phyloP scores from a whole-genome alignment of 495 filamentous ascomycete genomes.

The Cenococcum geophilum region DNA sequence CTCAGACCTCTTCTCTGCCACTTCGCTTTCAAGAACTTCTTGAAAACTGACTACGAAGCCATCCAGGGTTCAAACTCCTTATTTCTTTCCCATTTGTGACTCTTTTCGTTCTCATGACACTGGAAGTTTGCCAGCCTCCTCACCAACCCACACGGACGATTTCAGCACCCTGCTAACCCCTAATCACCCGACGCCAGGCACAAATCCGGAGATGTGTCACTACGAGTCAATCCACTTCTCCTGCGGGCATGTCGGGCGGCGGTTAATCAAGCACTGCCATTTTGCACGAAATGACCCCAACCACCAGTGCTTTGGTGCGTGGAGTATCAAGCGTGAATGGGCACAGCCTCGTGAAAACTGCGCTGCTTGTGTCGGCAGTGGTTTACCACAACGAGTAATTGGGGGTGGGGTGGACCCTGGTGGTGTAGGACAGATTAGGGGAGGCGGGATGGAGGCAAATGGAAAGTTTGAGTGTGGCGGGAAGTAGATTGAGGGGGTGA shows the following conservation, averaged over 20 bases:
- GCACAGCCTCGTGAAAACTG: slow-evolving; percentile 44
- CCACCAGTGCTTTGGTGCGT: slow-evolving; percentile 54
- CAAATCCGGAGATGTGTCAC: slow-evolving; percentile 50
- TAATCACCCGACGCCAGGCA: background rate
- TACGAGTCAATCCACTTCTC: slow-evolving; percentile 58
- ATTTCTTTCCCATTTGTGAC: background rate
- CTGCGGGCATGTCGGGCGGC: slow-evolving; percentile 51
- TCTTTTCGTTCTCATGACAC: no score
- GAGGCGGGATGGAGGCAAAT: background rate
- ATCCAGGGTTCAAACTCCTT: background rate
- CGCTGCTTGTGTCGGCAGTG: slow-evolving; percentile 37
- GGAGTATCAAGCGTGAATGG: slow-evolving; percentile 52
- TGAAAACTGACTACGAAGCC: background rate
- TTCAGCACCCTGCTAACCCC: background rate
- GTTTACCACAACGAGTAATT: slow-evolving; percentile 9
- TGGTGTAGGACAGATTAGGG: background rate
- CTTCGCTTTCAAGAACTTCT: background rate
- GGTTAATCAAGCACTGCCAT: slow-evolving; percentile 62
- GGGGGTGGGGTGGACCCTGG: background rate
- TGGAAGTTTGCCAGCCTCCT: background rate
- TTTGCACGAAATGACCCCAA: slow-evolving; percentile 59
- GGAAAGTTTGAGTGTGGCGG: background rate
- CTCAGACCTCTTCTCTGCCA: background rate
- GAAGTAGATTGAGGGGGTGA: background rate
- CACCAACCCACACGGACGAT: background rate